Evolutionary conservation across 768 basidiomycete species (phyloP), one percentile per base, ranked within the genome.

Genomic region (Ephemerocybe angulata): DNA sequence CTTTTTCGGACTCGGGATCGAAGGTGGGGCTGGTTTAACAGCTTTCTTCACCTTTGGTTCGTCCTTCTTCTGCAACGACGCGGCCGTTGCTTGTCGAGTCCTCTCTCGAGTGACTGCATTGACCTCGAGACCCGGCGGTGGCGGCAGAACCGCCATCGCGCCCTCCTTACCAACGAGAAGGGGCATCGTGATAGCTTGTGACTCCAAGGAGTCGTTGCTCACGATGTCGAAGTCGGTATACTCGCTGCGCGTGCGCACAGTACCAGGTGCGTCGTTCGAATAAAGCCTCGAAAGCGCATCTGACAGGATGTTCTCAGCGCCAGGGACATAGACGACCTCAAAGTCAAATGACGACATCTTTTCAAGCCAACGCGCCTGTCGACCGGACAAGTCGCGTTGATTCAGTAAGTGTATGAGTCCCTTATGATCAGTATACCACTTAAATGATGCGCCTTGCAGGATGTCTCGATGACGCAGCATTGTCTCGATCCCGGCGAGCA

Each of bases 301-400:
- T 0, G 71, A 67, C 0, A 69, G 57, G 2, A 58, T 59, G 56
- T 78, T 75, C 3, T 65, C 60, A 3, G 64, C 59, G 0, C 75
- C 76, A 0, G 67, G 52, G 1, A 65, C 48, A 38, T 65, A 67
- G 22, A 31, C 58, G 35, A 59, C 62, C 56, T n/a, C 52, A 28
- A 54, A 76, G 31, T 57, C 44, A 24, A 53, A 57, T 5, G 47
- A 12, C 4, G 33, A 24, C 0, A 79, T 50, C 27, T 65, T 65
- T 53, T 74, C 63, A 15, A 66, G 43, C 76, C 75, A 76, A 0
- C 66, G 52, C 0, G 64, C 63, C 41, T 77, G 77, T 0, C 65
- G 55, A 0, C 60, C 57, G 0, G 71, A 71, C n/a, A 76, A 42
- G 17, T 70, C 55, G 25, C 59, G 58, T 51, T 76, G 75, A 0